Evolutionary conservation across 805 yeast genomes (phyloP).

Genomic region (Ogataea parapolymorpha): DNA sequence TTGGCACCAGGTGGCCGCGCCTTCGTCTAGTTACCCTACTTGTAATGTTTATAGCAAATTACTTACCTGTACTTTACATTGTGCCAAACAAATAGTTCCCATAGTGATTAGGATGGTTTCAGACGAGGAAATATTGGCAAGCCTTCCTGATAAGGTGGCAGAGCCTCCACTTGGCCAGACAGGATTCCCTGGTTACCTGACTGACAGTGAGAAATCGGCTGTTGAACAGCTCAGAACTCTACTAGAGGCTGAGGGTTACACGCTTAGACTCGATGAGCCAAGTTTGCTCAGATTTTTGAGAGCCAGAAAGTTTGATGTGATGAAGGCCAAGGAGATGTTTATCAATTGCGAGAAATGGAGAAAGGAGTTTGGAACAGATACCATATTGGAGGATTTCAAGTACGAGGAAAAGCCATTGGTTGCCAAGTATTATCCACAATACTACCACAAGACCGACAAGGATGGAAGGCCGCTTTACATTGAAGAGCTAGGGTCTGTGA

Average conservation of each 20-base stretch:
- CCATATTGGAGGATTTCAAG: conserved; percentile 81
- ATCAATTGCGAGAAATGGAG: conserved; percentile 91
- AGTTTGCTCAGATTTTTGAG: conserved; percentile 80
- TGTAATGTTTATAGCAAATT: conserved; percentile 2
- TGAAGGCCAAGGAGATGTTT: conserved; percentile 77
- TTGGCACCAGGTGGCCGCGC: background rate
- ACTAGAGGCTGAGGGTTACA: conserved; percentile 62
- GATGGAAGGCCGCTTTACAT: conserved; percentile 96
- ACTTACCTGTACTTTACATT: conserved; percentile 4
- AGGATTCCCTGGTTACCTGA: conserved; percentile 81
- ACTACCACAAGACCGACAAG: conserved; percentile 93
- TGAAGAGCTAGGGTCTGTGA: conserved; percentile 91
- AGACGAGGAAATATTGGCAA: conserved; percentile 27
- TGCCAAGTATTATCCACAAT: conserved; percentile 90
- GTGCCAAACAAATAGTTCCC: background rate
- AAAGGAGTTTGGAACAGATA: conserved; percentile 77
- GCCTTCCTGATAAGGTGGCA: conserved; percentile 47
- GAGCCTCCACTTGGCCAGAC: conserved; percentile 49
- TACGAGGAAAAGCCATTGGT: conserved; percentile 91
- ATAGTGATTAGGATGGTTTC: conserved; percentile 15
- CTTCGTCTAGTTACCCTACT: conserved; percentile 2
- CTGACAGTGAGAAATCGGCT: conserved; percentile 60
- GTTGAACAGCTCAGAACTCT: conserved; percentile 56
- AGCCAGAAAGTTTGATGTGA: conserved; percentile 91
- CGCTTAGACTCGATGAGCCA: conserved; percentile 83